A percentile compares a stretch with the other conserved stretches of the same genome.
phyloP scores from a whole-genome alignment of 345 rosid genomes.

The Boechera retrofracta region DNA sequence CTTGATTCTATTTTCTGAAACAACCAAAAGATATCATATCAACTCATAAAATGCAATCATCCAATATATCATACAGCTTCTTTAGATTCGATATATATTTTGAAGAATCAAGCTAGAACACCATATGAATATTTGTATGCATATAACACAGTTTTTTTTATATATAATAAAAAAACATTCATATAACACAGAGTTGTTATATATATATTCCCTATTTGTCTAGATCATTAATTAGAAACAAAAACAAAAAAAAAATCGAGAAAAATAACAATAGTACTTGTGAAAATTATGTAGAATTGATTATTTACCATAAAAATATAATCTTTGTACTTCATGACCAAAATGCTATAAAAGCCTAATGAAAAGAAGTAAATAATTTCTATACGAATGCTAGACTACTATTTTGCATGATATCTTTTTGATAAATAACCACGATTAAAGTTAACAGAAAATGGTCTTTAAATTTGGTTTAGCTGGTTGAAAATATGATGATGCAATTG shows the following conservation, averaged over 20 bases:
- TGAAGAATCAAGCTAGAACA: conserved; percentile 19
- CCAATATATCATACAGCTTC: conserved; percentile 9
- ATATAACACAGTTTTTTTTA: no score
- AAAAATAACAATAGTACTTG: no score
- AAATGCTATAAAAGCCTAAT: no score
- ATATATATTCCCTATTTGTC: neutral
- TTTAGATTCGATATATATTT: conserved; percentile 27
- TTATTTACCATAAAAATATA: no score
- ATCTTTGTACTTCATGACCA: no score
- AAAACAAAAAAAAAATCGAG: no score
- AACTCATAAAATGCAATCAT: conserved; percentile 44
- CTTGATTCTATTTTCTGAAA: conserved; percentile 36
- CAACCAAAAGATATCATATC: conserved; percentile 46
- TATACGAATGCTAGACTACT: neutral
- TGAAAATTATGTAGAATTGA: no score
- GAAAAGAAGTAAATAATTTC: no score
- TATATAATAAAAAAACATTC: no score
- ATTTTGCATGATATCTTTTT: neutral
- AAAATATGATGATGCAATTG: conserved; percentile 2
- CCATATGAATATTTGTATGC: neutral
- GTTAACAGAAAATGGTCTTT: neutral
- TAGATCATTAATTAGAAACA: neutral
- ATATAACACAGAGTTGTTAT: neutral
- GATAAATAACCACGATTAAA: no score
- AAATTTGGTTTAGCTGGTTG: neutral